Conservation (phyloP, 306 rosid genomes). For the Cucurbita maxima region DNA sequence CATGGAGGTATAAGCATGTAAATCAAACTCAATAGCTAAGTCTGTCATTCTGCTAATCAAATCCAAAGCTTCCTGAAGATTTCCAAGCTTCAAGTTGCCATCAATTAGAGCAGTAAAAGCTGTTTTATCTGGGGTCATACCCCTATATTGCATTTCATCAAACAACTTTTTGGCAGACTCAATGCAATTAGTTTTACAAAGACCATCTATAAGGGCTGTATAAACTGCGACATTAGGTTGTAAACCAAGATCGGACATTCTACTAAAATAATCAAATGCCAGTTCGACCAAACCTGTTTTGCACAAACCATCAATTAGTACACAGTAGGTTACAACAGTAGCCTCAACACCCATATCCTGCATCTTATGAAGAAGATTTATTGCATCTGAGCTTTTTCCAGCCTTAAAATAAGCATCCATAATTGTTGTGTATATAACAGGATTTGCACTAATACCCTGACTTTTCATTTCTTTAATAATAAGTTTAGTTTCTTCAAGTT, state of each 20-base stretch:
- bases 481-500: slow-evolving; percentile 45
- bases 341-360: slow-evolving; percentile 42
- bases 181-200: slow-evolving; percentile 44
- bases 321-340: slow-evolving; percentile 63
- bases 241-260: slow-evolving; percentile 42
- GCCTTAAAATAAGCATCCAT: slow-evolving; percentile 74
- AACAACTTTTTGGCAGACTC: slow-evolving; percentile 61
- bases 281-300: slow-evolving; percentile 51
- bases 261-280: slow-evolving; percentile 48
- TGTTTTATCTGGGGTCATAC: slow-evolving; percentile 65
- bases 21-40: slow-evolving; percentile 59
- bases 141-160: slow-evolving; percentile 62
- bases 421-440: slow-evolving; percentile 55
- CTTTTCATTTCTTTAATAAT: slow-evolving; percentile 42
- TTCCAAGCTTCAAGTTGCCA: slow-evolving; percentile 76
- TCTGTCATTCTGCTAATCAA: slow-evolving; percentile 50
- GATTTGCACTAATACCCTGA: slow-evolving; percentile 43
- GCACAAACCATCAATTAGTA: slow-evolving; percentile 82
- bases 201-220: slow-evolving; percentile 81
- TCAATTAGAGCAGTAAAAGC: slow-evolving; percentile 67
- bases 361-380: slow-evolving; percentile 54
- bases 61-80: slow-evolving; percentile 58
- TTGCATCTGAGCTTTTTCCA: slow-evolving; percentile 50
- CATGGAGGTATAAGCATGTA: slow-evolving; percentile 67
- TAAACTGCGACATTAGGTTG: slow-evolving; percentile 67